Base-by-base conservation (phyloP, 2,329 filamentous ascomycete species). In the Plenodomus tracheiphilus region DNA sequence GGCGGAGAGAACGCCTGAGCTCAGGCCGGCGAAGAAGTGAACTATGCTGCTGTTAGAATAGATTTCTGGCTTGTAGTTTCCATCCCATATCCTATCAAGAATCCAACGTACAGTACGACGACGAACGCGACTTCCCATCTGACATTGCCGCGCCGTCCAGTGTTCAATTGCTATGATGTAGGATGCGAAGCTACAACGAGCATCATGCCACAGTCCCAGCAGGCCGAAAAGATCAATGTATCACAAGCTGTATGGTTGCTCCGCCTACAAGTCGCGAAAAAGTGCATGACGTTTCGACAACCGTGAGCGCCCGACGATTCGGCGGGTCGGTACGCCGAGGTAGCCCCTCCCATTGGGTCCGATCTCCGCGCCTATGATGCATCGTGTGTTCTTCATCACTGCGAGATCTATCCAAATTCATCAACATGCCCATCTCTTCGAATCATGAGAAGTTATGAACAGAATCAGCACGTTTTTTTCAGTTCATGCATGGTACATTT, bases 21-120 rank as follows among this genome's bases (percentile, higher is more conserved):
- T 84, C 47, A 97, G 83, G 55, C 94, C 94, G 56, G 92, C 93
- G 59, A 87, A 75, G 73, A 97, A 96, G 76, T 97, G 94, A 71
- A 90, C 70, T 72, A 47, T 21, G 25, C 18, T 10, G 4, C 37
- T 58, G 35, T 40, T 35, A 37, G 13, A 44, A 4, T 10, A 25
- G 22, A 25, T 5, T 25, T 10, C 22, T 25, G 10, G 22, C 5
- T 5, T 10, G 10, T 25, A 5, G 22, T 25, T 10, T 25, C 10
- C 22, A 10, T 25, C 22, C 22, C 18, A 34, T 13, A 41, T 39
- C 18, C 13, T 32, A 21, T 32, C 28, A 32, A 32, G 28, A 15
- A 4, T 36, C 30, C 30, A 21, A 43, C 72, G 64, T 70, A 79
- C 79, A 78, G 58, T 74, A 74, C 58, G 77, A 79, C 68, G 78